Evolutionary conservation across 495 filamentous ascomycete species (phyloP).

Genomic region (Monascus purpureus): DNA sequence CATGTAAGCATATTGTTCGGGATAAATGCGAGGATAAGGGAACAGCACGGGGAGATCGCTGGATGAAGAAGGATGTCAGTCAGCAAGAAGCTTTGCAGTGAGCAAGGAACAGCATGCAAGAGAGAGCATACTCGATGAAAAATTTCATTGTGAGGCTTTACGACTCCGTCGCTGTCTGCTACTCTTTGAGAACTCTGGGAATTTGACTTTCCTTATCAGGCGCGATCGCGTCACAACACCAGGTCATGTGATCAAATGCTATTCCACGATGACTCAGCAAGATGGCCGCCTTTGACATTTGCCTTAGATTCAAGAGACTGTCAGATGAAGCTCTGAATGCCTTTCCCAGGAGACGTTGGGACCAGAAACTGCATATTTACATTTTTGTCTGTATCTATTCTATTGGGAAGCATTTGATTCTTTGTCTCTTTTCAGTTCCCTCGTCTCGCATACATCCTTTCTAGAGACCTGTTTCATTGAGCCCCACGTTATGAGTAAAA

Average conservation of each 20-base stretch:
- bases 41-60: slow-evolving; percentile 92
- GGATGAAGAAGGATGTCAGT: background rate
- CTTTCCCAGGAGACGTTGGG: no score
- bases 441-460: no score
- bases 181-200: background rate
- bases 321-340: no score
- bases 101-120: background rate
- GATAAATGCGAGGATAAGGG: slow-evolving; percentile 93
- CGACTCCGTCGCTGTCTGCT: background rate
- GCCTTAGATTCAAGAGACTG: no score
- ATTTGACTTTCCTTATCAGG: slow-evolving; percentile 18
- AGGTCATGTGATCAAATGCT: slow-evolving; percentile 23
- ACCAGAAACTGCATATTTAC: no score
- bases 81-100: slow-evolving; percentile 4
- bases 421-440: no score
- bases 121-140: slow-evolving; percentile 64
- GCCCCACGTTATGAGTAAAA: slow-evolving; percentile 50
- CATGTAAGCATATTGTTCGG: slow-evolving; percentile 99
- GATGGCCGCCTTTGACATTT: no score
- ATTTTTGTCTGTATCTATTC: no score
- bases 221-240: slow-evolving; percentile 18
- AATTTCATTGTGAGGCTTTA: slow-evolving; percentile 66
- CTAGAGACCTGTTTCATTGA: background rate
- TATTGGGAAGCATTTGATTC: no score
- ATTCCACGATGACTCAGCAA: slow-evolving; percentile 2